Percentiles rank a stretch among this genome's conserved stretches.
Conservation (phyloP, 306 rosid genomes). For the Leucaena leucocephala region DNA sequence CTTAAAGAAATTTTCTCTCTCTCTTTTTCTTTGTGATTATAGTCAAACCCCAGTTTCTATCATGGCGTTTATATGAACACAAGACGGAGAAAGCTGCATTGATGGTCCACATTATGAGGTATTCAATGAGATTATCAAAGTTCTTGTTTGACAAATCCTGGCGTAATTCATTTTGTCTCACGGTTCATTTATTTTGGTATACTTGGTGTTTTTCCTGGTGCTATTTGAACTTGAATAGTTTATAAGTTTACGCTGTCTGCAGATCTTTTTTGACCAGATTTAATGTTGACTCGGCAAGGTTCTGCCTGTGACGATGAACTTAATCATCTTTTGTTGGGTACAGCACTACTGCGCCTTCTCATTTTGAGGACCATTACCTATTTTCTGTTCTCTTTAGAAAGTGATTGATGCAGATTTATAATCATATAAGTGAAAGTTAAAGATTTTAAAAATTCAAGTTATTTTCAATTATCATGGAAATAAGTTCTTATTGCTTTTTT, state of each 20-base stretch:
- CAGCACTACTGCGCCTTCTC: background rate
- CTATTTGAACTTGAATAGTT: background rate
- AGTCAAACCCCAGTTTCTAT: slow-evolving; percentile 8
- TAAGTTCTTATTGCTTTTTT: background rate
- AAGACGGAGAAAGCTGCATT: background rate
- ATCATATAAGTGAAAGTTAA: background rate
- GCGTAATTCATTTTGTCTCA: background rate
- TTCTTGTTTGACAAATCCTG: background rate
- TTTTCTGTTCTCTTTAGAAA: background rate
- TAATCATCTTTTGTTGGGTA: background rate
- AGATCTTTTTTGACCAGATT: background rate
- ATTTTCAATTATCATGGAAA: background rate
- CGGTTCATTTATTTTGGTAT: no score
- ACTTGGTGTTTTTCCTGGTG: background rate
- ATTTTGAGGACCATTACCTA: background rate
- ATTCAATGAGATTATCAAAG: background rate
- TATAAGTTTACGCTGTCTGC: background rate
- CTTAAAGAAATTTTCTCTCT: background rate
- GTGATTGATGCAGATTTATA: background rate
- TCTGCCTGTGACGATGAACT: background rate
- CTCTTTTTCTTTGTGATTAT: background rate
- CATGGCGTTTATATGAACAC: background rate
- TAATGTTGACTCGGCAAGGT: background rate
- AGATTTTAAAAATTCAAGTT: background rate
- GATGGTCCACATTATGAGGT: background rate